phyloP scores from a whole-genome alignment of 2,329 filamentous ascomycete species.

The Hypoxylon sp. region DNA sequence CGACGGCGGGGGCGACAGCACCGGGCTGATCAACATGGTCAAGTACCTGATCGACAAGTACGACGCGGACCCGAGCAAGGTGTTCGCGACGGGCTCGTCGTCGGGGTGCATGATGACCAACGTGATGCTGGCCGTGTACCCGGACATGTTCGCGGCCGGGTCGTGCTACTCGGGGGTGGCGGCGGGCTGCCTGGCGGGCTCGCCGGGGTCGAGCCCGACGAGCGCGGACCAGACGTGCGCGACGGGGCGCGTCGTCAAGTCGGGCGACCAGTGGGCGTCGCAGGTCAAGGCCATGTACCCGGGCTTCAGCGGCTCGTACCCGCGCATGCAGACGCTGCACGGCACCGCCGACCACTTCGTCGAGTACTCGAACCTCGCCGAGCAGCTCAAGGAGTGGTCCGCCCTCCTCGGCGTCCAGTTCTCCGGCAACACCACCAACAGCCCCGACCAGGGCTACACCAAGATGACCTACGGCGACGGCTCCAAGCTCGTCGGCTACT shows the following conservation, averaged over 20 bases:
- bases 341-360: slow-evolving; percentile 54
- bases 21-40: slow-evolving; percentile 37
- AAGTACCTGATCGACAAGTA: slow-evolving; percentile 35
- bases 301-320: slow-evolving; percentile 51
- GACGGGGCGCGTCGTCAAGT: slow-evolving; percentile 46
- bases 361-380: slow-evolving; percentile 54
- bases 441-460: slow-evolving; percentile 31
- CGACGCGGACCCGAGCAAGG: slow-evolving; percentile 32
- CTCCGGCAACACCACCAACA: slow-evolving; percentile 31
- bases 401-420: slow-evolving; percentile 48
- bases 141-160: slow-evolving; percentile 55
- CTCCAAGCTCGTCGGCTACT: slow-evolving; percentile 34
- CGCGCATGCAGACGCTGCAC: slow-evolving; percentile 58
- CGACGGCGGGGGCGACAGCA: slow-evolving; percentile 36
- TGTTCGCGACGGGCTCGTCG: slow-evolving; percentile 36
- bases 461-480: slow-evolving; percentile 36
- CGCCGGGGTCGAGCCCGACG: slow-evolving; percentile 31
- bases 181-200: slow-evolving; percentile 47
- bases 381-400: slow-evolving; percentile 55
- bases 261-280: slow-evolving; percentile 33
- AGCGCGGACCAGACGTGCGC: slow-evolving; percentile 49
- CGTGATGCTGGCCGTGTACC: slow-evolving; percentile 55
- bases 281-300: slow-evolving; percentile 48
- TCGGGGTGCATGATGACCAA: slow-evolving; percentile 42
- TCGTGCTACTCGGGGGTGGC: slow-evolving; percentile 55